These are phyloP conservation scores for Volvox carteri DNA, from an alignment of 163 green algal genomes.

Conservation along the genomic window DNA sequence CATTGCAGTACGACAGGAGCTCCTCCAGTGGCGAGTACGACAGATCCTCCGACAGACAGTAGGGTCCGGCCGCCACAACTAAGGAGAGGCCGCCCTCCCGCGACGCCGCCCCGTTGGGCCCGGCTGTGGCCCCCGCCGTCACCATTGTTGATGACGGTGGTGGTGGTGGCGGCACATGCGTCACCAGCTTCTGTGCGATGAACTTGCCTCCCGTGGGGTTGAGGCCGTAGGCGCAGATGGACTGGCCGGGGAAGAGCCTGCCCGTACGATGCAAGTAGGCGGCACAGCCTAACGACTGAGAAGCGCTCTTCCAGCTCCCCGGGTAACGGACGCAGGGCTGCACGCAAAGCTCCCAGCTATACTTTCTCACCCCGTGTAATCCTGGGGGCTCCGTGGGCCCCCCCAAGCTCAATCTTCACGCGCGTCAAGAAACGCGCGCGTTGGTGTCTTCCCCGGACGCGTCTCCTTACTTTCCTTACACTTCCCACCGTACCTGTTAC, in stretches of 20 bases:
- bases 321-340: too few species aligned
- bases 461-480: too few species aligned
- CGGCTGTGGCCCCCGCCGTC: background rate
- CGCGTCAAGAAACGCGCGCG: too few species aligned
- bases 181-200: conserved; percentile 75
- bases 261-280: too few species aligned
- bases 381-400: too few species aligned
- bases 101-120: background rate
- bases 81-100: conserved; percentile 59
- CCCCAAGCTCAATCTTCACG: too few species aligned
- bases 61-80: conserved; percentile 85
- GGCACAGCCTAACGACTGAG: too few species aligned
- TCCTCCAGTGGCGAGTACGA: conserved; percentile 82
- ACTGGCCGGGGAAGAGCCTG: conserved; percentile 64
- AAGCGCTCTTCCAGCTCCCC: too few species aligned
- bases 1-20: conserved; percentile 74
- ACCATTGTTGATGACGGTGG: background rate
- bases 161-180: conserved; percentile 67
- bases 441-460: too few species aligned
- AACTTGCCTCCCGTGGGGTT: conserved; percentile 85
- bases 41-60: conserved; percentile 77
- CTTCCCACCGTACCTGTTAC: too few species aligned
- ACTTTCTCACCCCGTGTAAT: too few species aligned
- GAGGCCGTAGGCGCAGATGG: conserved; percentile 76
- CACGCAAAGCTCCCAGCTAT: too few species aligned